These are phyloP conservation scores for Yamadazyma mexicana DNA, from an alignment of 1,139 yeast species.

Conservation along the genomic window DNA sequence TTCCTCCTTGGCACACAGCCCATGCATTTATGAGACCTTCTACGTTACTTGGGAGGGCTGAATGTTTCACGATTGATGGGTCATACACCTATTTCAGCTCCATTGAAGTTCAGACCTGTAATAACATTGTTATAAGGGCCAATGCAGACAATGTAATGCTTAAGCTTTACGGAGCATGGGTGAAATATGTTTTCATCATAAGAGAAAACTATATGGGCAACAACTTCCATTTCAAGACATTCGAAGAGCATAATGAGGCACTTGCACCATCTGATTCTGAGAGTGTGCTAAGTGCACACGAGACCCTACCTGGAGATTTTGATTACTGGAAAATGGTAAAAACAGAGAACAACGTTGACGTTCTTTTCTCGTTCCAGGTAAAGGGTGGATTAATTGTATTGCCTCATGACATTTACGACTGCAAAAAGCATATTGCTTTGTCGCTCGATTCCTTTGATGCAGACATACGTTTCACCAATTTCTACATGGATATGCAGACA, in stretches of 20 bases:
- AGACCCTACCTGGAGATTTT: constrained; percentile 18
- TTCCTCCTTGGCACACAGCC: constrained; percentile 92
- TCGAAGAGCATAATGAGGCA: constrained; percentile 66
- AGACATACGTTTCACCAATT: constrained; percentile 84
- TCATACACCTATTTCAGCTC: constrained; percentile 61
- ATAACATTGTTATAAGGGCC: constrained; percentile 66
- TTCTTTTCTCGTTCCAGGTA: constrained; percentile 68
- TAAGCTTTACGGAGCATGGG: constrained; percentile 74
- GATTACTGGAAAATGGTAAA: constrained; percentile 45
- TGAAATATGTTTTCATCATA: constrained; percentile 73
- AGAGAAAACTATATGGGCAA: constrained; percentile 92
- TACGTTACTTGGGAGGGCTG: constrained; percentile 62
- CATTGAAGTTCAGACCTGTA: constrained; percentile 65
- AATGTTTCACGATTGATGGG: constrained; percentile 62
- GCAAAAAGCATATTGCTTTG: constrained; percentile 60
- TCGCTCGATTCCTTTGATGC: constrained; percentile 67
- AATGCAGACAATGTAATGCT: constrained; percentile 67
- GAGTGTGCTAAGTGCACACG: constrained; percentile 5
- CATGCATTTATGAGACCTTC: constrained; percentile 65
- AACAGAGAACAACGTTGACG: constrained; percentile 74
- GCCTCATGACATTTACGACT: constrained; percentile 73
- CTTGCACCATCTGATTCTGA: constrained; percentile 3
- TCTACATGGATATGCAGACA: constrained; percentile 82
- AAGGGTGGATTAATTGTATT: constrained; percentile 67
- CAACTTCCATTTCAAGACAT: constrained; percentile 74